Conservation (phyloP, 169 alveolate species). For the Babesia bigemina region DNA sequence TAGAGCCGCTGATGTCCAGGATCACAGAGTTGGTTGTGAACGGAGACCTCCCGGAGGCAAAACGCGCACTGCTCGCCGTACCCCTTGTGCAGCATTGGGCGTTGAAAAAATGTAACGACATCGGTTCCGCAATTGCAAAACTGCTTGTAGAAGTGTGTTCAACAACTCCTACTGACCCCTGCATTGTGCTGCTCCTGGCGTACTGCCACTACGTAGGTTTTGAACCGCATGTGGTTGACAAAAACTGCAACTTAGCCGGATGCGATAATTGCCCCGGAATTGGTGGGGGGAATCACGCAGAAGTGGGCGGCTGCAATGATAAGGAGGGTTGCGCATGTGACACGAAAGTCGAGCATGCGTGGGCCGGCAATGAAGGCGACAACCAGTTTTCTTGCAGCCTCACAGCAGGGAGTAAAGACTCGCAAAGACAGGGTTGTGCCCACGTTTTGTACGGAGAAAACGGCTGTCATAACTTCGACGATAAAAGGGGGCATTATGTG, state of each 20-base stretch:
- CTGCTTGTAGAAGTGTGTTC: background rate
- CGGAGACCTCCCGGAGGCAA: background rate
- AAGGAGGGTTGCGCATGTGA: too few species aligned
- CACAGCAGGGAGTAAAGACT: too few species aligned
- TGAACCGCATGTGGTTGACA: background rate
- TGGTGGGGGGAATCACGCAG: too few species aligned
- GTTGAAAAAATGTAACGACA: background rate
- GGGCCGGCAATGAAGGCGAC: too few species aligned
- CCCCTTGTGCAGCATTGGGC: slow-evolving; percentile 29
- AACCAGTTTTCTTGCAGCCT: too few species aligned
- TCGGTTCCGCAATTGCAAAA: background rate
- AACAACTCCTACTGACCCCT: background rate
- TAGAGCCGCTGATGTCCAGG: slow-evolving; percentile 4
- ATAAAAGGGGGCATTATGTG: too few species aligned
- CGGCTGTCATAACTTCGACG: too few species aligned
- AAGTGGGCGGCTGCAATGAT: too few species aligned
- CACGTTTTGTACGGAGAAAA: too few species aligned
- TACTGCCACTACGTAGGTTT: slow-evolving; percentile 35
- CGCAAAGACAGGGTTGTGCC: too few species aligned
- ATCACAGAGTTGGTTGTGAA: background rate
- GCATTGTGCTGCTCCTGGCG: background rate
- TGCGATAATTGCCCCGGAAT: too few species aligned
- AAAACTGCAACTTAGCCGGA: background rate
- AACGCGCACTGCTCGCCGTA: background rate
- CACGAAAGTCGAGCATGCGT: too few species aligned